These are phyloP conservation scores for Citrus sp. DNA, from an alignment of 345 rosid genomes.

Conservation along the genomic window DNA sequence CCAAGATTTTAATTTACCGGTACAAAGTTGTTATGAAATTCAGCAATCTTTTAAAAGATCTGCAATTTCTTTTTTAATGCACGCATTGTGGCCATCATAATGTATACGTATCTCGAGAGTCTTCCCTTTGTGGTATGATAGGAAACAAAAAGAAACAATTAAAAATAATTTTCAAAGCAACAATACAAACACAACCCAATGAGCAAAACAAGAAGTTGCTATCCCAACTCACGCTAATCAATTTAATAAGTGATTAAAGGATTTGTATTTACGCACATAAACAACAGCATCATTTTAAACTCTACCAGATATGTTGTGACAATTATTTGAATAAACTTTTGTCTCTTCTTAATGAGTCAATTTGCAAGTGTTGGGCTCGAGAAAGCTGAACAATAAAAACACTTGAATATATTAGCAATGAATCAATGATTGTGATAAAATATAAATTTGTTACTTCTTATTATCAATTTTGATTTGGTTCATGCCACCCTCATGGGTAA, in stretches of 20 bases:
- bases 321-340: neutral
- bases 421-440: neutral
- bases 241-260: neutral
- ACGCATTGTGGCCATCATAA: neutral
- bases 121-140: neutral
- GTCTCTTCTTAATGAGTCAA: slow-evolving; percentile 4
- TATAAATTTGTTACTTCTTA: neutral
- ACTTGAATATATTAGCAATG: neutral
- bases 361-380: slow-evolving; percentile 3
- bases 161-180: neutral
- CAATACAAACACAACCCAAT: neutral
- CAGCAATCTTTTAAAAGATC: neutral
- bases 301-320: neutral
- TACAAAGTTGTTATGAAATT: neutral
- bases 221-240: neutral
- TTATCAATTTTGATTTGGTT: neutral
- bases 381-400: neutral
- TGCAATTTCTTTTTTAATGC: too few relatives aligned
- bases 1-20: neutral
- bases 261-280: neutral
- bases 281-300: neutral
- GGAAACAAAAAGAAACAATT: neutral
- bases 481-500: slow-evolving; percentile 14
- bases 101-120: neutral
- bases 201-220: neutral